Percentiles rank a stretch among this genome's conserved stretches.
These are phyloP conservation scores for Hyphopichia wangnamkhiaoensis DNA, from an alignment of 1,139 yeast genomes.

Conservation along the genomic window DNA sequence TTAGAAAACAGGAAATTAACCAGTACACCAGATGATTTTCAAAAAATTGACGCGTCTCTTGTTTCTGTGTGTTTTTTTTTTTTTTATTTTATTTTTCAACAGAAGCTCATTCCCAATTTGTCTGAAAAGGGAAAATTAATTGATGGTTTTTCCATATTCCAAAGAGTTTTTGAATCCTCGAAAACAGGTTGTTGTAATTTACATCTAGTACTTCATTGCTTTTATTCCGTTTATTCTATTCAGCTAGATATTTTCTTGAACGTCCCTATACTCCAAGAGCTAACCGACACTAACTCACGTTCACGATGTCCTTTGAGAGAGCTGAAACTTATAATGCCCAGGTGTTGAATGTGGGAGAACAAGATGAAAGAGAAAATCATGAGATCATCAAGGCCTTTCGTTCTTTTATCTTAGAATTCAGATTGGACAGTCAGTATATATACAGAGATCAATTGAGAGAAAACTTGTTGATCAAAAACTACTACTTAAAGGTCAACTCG, in stretches of 20 bases:
- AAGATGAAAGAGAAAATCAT: constrained; percentile 66
- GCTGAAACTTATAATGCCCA: constrained; percentile 81
- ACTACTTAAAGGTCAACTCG: constrained; percentile 71
- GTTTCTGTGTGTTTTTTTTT: background rate
- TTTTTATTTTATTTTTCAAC: background rate
- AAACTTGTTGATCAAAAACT: constrained; percentile 76
- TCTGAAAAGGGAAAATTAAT: constrained; percentile 18
- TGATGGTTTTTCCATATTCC: background rate
- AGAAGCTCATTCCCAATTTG: no score
- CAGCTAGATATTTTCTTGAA: background rate
- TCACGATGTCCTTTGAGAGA: constrained; percentile 70
- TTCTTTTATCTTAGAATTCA: constrained; percentile 80
- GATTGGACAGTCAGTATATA: constrained; percentile 77
- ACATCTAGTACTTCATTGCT: background rate
- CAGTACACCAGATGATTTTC: constrained; percentile 2
- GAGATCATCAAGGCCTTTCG: constrained; percentile 82
- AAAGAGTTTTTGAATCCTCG: background rate
- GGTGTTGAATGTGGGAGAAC: constrained; percentile 80
- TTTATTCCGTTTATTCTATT: background rate
- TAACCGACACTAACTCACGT: no score
- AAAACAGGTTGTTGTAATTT: constrained; percentile 4
- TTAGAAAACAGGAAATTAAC: background rate
- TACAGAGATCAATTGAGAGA: constrained; percentile 93
- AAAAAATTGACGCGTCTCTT: background rate
- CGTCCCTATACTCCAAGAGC: no score